Evolutionary conservation across 345 rosid species (phyloP), one percentile per base, ranked within the genome.

Genomic region (Conringia planisiliqua): DNA sequence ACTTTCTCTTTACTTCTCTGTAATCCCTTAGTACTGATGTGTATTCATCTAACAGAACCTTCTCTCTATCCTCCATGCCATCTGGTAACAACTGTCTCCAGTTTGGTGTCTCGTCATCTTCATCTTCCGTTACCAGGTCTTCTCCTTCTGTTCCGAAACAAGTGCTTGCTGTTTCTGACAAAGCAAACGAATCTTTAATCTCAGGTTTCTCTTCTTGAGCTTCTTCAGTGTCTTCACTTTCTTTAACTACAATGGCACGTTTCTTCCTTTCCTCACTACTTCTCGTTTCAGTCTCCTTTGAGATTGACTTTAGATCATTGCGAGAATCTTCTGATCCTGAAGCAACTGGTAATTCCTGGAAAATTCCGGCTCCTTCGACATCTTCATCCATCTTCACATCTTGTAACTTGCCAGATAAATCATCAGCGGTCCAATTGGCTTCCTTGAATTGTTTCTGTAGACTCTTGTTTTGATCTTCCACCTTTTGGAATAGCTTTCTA

Each of bases 31-130:
- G 84, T 40, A 87, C 84, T 32, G 81, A 60, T 70, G 82, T 72
- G 80, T 91, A 92, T 55, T 92, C 96, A 12, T 87, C 86, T 16
- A 85, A 72, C 52, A 88, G 68, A 46, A 84, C 76, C 77, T 87
- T 92, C 60, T 92, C 97, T 80, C 90, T 84, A 38, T 89, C 96
- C 42, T 90, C 96, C 39, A 84, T 50, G 17, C 95, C 89, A 61
- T 80, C 79, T 56, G 82, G 68, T 82, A 84, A 84, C 83, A 90
- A 61, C 75, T 83, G 84, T 86, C 85, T 87, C 96, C 90, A 86
- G 73, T 85, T 80, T 3, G 80, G 88, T 0, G 83, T 87, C 54
- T 72, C 81, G 29, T 78, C 85, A 51, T 80, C 90, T n/a, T 80
- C 85, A 10, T 79, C 92, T 30, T 83, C 93, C 2, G 66, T 73